Evolutionary conservation across 2,329 filamentous ascomycete genomes (phyloP).

Genomic region (Xylariaceae sp.): DNA sequence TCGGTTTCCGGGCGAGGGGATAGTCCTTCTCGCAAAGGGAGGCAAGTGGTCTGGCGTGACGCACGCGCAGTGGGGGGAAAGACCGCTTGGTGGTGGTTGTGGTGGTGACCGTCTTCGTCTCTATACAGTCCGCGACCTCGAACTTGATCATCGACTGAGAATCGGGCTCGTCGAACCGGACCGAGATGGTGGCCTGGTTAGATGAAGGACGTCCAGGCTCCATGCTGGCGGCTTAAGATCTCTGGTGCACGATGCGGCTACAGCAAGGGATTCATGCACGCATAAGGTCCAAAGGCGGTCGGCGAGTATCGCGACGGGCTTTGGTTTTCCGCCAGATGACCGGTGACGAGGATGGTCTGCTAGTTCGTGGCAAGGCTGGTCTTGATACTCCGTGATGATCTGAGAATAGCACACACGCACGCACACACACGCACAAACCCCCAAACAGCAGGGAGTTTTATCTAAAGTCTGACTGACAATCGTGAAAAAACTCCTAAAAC

Average conservation of each 20-base stretch:
- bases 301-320: too few relatives aligned
- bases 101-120: conserved; percentile 74
- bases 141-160: conserved; percentile 43
- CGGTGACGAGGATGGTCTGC: too few relatives aligned
- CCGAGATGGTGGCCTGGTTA: conserved; percentile 39
- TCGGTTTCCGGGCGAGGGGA: conserved; percentile 76
- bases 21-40: conserved; percentile 84
- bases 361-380: too few relatives aligned
- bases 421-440: too few relatives aligned
- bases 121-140: conserved; percentile 58
- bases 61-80: conserved; percentile 80
- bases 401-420: too few relatives aligned
- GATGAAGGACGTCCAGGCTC: conserved; percentile 32
- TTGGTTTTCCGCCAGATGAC: too few relatives aligned
- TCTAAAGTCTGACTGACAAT: too few relatives aligned
- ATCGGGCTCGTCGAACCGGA: conserved; percentile 42
- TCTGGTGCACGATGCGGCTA: conserved; percentile 7
- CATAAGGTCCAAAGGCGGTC: too few relatives aligned
- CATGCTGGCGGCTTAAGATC: conserved; percentile 20
- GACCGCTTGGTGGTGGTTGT: conserved; percentile 82
- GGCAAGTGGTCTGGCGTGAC: conserved; percentile 62
- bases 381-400: too few relatives aligned
- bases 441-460: too few relatives aligned
- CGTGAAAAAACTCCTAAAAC: too few relatives aligned
- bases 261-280: conserved; percentile 15